Percentiles rank a stretch among this genome's conserved stretches.
Conservation (phyloP, 441 rosid species). For the Adansonia rubrostipa region DNA sequence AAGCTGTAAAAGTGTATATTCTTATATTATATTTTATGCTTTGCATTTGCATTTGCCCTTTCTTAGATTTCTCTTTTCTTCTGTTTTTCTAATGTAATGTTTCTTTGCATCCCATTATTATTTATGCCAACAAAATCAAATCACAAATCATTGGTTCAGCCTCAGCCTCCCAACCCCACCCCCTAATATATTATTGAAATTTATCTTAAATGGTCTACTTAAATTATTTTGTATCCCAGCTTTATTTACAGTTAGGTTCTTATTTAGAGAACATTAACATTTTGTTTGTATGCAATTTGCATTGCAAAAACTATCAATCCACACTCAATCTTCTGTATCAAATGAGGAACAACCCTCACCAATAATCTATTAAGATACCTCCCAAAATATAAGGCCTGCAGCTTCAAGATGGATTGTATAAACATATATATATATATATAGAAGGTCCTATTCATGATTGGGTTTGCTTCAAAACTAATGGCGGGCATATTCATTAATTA, state of each 20-base stretch:
- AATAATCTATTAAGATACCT: neutral
- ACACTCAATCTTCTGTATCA: neutral
- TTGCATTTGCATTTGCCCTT: neutral
- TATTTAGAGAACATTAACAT: neutral
- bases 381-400: neutral
- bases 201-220: neutral
- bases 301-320: neutral
- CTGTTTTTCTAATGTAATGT: neutral
- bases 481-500: too few relatives aligned
- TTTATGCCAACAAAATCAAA: neutral
- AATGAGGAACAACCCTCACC: neutral
- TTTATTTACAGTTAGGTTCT: neutral
- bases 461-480: neutral
- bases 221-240: neutral
- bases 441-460: neutral
- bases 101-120: conserved; percentile 19
- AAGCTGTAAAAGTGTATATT: conserved; percentile 16
- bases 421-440: neutral
- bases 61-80: neutral
- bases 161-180: neutral
- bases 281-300: neutral
- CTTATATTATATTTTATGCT: conserved; percentile 9
- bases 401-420: neutral
- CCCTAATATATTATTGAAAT: neutral
- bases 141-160: conserved; percentile 5